Evolutionary conservation across 176 grass and related monocot genomes (phyloP).

Genomic region (Pontederia crassipes): DNA sequence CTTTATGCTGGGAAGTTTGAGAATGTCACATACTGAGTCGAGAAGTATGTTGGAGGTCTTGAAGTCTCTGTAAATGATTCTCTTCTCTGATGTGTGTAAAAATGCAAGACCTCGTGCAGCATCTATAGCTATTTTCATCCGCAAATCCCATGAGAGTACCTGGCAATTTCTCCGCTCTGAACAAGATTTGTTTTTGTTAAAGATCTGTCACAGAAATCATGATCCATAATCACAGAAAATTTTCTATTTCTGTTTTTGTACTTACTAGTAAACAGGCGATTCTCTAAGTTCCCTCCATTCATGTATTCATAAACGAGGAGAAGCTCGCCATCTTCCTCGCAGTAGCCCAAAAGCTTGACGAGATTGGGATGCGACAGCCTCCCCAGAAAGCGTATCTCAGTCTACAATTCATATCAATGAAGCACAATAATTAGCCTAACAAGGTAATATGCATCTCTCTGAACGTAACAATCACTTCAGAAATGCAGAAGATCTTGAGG

Average conservation of each 20-base stretch:
- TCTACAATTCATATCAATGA: slow-evolving; percentile 29
- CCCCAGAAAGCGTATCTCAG: slow-evolving; percentile 81
- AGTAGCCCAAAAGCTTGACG: slow-evolving; percentile 81
- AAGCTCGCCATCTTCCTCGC: slow-evolving; percentile 71
- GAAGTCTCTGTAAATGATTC: slow-evolving; percentile 46
- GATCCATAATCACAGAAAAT: too few relatives aligned
- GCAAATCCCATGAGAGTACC: slow-evolving; percentile 32
- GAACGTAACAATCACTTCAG: too few relatives aligned
- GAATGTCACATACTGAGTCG: slow-evolving; percentile 19
- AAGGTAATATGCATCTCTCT: too few relatives aligned
- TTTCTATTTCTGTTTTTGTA: neutral
- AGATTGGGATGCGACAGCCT: slow-evolving; percentile 75
- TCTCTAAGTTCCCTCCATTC: slow-evolving; percentile 78
- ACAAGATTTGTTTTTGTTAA: neutral
- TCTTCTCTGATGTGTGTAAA: slow-evolving; percentile 33
- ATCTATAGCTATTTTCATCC: slow-evolving; percentile 41
- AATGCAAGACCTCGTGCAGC: slow-evolving; percentile 46
- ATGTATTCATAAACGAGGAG: slow-evolving; percentile 93
- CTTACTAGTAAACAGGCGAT: slow-evolving; percentile 81
- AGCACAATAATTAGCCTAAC: neutral
- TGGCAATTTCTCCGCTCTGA: slow-evolving; percentile 21
- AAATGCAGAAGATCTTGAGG: too few relatives aligned
- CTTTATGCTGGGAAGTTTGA: neutral
- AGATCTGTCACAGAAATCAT: too few relatives aligned
- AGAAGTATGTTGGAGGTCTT: slow-evolving; percentile 47